Evolutionary conservation across 1,284 basidiomycete species (phyloP), one percentile per base, ranked within the genome.

Genomic region (Fomitopsis palustris): DNA sequence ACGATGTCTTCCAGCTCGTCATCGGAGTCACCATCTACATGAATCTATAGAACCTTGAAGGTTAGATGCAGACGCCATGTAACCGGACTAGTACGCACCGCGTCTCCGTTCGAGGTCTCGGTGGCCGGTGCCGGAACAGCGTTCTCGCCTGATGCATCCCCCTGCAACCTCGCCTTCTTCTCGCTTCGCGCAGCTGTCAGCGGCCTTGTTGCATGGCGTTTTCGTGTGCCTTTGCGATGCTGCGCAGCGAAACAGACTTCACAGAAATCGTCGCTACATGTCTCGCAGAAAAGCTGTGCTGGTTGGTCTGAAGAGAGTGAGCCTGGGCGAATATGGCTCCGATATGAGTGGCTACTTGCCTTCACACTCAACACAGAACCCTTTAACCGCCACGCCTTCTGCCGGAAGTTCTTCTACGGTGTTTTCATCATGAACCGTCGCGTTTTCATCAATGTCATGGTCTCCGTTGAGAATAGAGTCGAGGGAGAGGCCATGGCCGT

Each of bases 191-290:
- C 61, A 29, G 62, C 67, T 3, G 65, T 62, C 43, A 91, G 66
- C 29, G 82, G 74, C 61, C 79, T 86, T n/a, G 78, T 76, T 4
- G 73, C 72, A 70, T 93, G 91, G 45, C 71, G 70, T 72, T 87
- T 91, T 52, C 91, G 79, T 4, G 84, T 79, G 17, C 91, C 91
- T 66, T 92, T 93, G 53, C 90, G 78, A 71, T 93, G 91, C 68
- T 90, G 89, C 0, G 90, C 82, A 12, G 87, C 81, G 70, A 88
- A 93, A 75, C 91, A 93, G 23, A 93, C 90, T 70, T 92, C 87
- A 62, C 91, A 93, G 67, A 85, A 93, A 37, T 79, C 73, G 70
- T 93, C 90, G 7, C 66, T 73, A 68, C 91, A 93, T 10, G 81
- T 78, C 67, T 87, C 84, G 65, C 91, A 93, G 53, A 77, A 72